Conservation (phyloP, 176 grass and related monocot genomes). For the Poa pratensis region DNA sequence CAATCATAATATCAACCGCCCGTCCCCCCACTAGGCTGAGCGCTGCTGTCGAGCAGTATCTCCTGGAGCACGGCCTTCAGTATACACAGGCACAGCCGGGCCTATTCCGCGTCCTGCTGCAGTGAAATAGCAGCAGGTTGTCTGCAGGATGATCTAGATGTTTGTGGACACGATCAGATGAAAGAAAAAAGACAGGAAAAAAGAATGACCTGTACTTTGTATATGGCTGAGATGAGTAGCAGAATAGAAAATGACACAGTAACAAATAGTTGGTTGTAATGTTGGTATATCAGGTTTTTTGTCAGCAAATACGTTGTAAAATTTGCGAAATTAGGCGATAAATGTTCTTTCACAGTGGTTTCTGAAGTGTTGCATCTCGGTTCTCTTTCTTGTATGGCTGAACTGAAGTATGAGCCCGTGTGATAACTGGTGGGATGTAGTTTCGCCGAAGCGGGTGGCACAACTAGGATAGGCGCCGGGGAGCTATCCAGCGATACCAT, state of each 20-base stretch:
- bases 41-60: slow-evolving; percentile 73
- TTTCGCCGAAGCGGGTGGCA: not conserved
- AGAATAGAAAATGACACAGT: slow-evolving; percentile 55
- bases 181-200: slow-evolving; percentile 32
- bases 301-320: slow-evolving; percentile 67
- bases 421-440: not conserved
- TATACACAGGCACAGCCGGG: slow-evolving; percentile 66
- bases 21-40: slow-evolving; percentile 63
- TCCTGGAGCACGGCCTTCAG: slow-evolving; percentile 73
- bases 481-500: too few relatives aligned
- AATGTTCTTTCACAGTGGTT: slow-evolving; percentile 48
- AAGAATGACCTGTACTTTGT: slow-evolving; percentile 67
- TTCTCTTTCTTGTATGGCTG: not conserved
- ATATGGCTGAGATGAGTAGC: slow-evolving; percentile 77
- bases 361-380: not conserved
- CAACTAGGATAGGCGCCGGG: not conserved
- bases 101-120: slow-evolving; percentile 73
- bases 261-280: slow-evolving; percentile 52
- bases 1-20: slow-evolving; percentile 58
- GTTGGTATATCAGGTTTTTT: slow-evolving; percentile 65
- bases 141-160: slow-evolving; percentile 3
- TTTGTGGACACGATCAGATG: slow-evolving; percentile 40
- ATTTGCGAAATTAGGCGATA: slow-evolving; percentile 72
- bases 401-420: not conserved
- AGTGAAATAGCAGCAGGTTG: slow-evolving; percentile 43